A percentile compares a stretch with the other conserved stretches of the same genome.
Evolutionary conservation across 1,284 basidiomycete genomes (phyloP).

Genomic region (Moesziomyces globuligerus): DNA sequence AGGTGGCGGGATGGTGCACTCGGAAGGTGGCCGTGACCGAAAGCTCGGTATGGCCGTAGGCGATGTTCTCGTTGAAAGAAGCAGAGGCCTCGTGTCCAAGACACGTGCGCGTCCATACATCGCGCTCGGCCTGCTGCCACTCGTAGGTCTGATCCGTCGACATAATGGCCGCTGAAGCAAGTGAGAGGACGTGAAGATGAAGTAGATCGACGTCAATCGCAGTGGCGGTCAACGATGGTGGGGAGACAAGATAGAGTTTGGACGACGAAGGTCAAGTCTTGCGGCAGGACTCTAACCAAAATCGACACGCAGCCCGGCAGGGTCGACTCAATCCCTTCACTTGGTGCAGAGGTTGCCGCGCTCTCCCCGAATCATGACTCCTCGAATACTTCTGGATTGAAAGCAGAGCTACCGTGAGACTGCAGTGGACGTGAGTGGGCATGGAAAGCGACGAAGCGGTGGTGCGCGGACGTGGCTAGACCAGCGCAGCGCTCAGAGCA

Average conservation of each 20-base stretch:
- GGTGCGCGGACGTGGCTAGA: too few relatives aligned
- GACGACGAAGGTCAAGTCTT: too few relatives aligned
- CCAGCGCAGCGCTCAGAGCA: too few relatives aligned
- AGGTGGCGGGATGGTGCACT: slow-evolving; percentile 10
- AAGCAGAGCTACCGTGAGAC: too few relatives aligned
- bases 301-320: too few relatives aligned
- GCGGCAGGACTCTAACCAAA: too few relatives aligned
- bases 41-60: slow-evolving; percentile 46
- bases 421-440: too few relatives aligned
- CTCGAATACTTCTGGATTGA: too few relatives aligned
- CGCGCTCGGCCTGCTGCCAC: slow-evolving; percentile 9
- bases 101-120: slow-evolving; percentile 34
- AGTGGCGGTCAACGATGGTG: neutral
- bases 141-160: slow-evolving; percentile 13
- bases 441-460: too few relatives aligned
- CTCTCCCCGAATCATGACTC: too few relatives aligned
- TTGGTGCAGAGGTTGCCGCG: too few relatives aligned
- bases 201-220: slow-evolving; percentile 6
- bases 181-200: too few relatives aligned
- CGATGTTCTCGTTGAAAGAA: slow-evolving; percentile 45
- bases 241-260: neutral
- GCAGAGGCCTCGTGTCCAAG: slow-evolving; percentile 41
- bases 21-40: slow-evolving; percentile 14
- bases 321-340: neutral
- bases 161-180: slow-evolving; percentile 2